Percentiles rank a stretch among this genome's conserved stretches.
phyloP scores from a whole-genome alignment of 192 early-diverging fungal genomes.

The Powellomyces hirtus region DNA sequence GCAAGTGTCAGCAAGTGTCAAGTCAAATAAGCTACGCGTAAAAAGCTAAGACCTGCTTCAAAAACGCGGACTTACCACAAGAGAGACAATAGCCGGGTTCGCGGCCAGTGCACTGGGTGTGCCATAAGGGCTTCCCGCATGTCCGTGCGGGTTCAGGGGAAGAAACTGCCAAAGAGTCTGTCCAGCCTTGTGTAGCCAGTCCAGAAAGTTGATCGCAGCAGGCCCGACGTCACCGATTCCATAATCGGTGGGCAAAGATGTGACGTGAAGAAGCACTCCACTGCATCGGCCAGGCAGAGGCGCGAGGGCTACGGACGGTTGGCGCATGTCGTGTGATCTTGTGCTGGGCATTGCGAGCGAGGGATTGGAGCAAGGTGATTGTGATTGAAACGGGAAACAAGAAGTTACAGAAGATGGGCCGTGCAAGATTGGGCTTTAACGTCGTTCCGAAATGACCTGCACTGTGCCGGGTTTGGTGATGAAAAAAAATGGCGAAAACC shows the following conservation, averaged over 20 bases:
- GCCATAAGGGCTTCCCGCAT: conserved; percentile 28
- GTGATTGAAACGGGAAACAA: too few species aligned
- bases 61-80: conserved; percentile 23
- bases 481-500: too few species aligned
- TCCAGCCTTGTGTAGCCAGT: conserved; percentile 27
- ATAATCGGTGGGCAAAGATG: conserved; percentile 13
- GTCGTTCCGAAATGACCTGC: too few species aligned
- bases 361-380: too few species aligned
- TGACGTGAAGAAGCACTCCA: conserved; percentile 22
- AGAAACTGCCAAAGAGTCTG: conserved; percentile 29
- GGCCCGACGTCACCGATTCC: conserved; percentile 25
- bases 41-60: too few species aligned
- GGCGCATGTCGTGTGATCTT: not conserved
- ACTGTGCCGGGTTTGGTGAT: too few species aligned
- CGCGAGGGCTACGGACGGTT: not conserved
- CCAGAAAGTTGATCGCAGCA: conserved; percentile 7
- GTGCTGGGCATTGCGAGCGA: conserved; percentile 13
- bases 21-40: too few species aligned
- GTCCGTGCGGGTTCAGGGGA: conserved; percentile 27
- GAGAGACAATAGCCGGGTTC: conserved; percentile 10
- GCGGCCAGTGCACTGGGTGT: conserved; percentile 24
- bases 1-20: too few species aligned
- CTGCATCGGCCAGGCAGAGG: conserved; percentile 7
- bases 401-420: too few species aligned
- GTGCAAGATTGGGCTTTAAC: too few species aligned